Conservation (phyloP, 306 rosid genomes). For the Vigna hirtella region DNA sequence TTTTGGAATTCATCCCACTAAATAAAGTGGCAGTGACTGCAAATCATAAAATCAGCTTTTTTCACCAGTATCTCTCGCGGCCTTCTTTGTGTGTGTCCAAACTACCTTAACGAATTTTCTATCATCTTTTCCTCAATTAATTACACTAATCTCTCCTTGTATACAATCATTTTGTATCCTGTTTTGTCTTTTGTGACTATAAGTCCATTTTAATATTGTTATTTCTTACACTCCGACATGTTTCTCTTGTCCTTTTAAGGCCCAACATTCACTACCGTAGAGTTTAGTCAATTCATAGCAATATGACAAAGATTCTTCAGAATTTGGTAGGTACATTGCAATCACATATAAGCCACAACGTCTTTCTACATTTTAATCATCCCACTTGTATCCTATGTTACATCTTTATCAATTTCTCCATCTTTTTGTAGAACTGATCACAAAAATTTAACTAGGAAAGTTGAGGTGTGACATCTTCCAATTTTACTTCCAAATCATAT, state of each 20-base stretch:
- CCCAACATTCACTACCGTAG: background rate
- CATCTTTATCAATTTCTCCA: background rate
- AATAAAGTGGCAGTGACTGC: background rate
- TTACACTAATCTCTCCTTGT: background rate
- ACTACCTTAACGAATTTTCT: background rate
- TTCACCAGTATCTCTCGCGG: background rate
- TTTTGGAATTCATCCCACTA: background rate
- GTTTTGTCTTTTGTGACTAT: background rate
- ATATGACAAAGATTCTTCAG: background rate
- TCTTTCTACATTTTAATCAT: background rate
- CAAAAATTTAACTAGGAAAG: background rate
- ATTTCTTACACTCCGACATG: background rate
- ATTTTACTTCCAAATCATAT: background rate
- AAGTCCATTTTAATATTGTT: background rate
- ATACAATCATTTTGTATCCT: background rate
- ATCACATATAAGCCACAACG: background rate
- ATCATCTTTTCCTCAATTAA: background rate
- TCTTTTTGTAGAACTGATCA: background rate
- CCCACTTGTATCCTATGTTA: background rate
- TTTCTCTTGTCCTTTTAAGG: background rate
- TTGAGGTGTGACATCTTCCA: background rate
- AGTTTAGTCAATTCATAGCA: background rate
- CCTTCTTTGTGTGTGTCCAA: background rate
- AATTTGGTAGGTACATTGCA: background rate
- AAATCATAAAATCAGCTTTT: background rate